Base-by-base conservation (phyloP, 2,329 filamentous ascomycete species). In the Cryoendolithus antarcticus region DNA sequence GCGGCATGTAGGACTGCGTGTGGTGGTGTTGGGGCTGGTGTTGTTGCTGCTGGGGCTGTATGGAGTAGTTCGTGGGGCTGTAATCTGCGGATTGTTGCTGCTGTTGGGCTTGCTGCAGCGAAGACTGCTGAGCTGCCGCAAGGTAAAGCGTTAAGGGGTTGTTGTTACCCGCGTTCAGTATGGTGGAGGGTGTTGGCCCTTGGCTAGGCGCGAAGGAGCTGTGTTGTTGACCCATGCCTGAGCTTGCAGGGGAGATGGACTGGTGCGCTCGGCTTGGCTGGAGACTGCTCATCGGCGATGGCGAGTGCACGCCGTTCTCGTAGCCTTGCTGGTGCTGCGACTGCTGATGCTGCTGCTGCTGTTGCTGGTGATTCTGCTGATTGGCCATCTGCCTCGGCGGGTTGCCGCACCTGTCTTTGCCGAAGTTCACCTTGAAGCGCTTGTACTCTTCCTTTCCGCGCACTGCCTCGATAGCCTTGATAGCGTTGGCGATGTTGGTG, bases 401-500 rank as follows among this genome's bases (percentile, higher is more conserved):
- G 65, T 98, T 98, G 50, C 91, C 91, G 55, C 91, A 98, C 41
- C 91, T 80, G 59, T 98, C 91, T 69, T 98, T 98, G 63, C 91
- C 91, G 59, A 98, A 98, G 69, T 98, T 98, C 61, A 98, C 89
- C 74, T 98, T 98, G 77, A 98, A 98, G 54, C 91, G 78, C 64
- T 80, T 85, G 72, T 98, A 98, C 57, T 98, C 91, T 32, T 96
- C 91, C 58, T 88, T 86, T 56, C 86, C 83, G 42, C 91, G 79
- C 48, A 98, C 79, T 13, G 88, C 91, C 64, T 98, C 91, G 48
- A 98, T 98, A 1, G 91, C 91, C 70, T 98, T 98, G 71, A 98
- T 98, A 37, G 91, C 91, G 54, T 98, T 98, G 58, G 91, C 91
- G 59, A 98, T 98, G 67, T 98, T 98, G 58, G 91, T 98, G 62